These are phyloP conservation scores for Vanderwaltozyma tropicalis DNA, from an alignment of 805 yeast genomes.

Conservation along the genomic window DNA sequence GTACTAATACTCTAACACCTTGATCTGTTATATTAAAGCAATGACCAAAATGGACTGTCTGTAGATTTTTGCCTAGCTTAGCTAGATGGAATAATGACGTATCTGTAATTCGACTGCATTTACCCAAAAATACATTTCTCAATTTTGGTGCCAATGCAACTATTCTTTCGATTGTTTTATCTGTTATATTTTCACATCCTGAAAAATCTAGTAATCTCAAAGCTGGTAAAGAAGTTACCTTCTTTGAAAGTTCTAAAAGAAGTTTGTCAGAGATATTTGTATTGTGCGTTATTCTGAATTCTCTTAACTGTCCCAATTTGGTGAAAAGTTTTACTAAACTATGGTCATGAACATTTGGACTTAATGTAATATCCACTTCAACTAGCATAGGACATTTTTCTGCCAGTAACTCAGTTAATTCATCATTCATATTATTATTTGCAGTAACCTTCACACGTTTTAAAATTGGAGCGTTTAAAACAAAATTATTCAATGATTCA, in stretches of 20 bases:
- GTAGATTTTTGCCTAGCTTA: constrained; percentile 65
- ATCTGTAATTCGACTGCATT: constrained; percentile 82
- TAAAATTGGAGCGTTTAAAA: constrained; percentile 57
- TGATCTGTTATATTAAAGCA: constrained; percentile 82
- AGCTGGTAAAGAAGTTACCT: constrained; percentile 38
- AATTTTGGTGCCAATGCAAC: constrained; percentile 73
- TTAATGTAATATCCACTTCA: constrained; percentile 80
- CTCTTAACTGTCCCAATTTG: constrained; percentile 64
- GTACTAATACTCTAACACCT: constrained; percentile 68
- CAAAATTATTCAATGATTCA: constrained; percentile 46
- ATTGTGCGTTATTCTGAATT: constrained; percentile 71
- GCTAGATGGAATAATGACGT: constrained; percentile 62
- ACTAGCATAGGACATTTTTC: constrained; percentile 69
- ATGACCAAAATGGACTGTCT: constrained; percentile 88
- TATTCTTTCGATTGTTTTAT: constrained; percentile 61
- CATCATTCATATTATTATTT: constrained; percentile 56
- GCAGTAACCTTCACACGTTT: constrained; percentile 77
- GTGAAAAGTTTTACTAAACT: constrained; percentile 48
- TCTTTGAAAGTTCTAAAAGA: constrained; percentile 30
- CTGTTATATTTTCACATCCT: constrained; percentile 72
- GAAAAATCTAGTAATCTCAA: constrained; percentile 79
- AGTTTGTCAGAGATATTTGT: constrained; percentile 57
- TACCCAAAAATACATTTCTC: constrained; percentile 79
- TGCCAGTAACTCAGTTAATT: constrained; percentile 47
- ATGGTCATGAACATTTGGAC: constrained; percentile 62